These are phyloP conservation scores for Trichoderma virens DNA, from an alignment of 495 filamentous ascomycete genomes.

Conservation along the genomic window DNA sequence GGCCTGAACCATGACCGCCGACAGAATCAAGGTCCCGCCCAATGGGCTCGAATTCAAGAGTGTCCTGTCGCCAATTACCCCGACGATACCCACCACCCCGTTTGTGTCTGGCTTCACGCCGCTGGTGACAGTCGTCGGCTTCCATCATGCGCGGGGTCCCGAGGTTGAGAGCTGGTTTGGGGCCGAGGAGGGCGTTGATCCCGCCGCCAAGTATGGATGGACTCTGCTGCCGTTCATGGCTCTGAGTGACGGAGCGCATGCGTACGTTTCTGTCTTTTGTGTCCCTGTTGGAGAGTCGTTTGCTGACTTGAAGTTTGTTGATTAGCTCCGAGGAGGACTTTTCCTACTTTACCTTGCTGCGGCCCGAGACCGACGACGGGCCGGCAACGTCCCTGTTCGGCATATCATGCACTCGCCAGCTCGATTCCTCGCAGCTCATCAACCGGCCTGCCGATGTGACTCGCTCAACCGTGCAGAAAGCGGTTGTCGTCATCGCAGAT, in stretches of 20 bases:
- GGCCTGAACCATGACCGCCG: conserved; percentile 7
- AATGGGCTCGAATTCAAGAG: conserved; percentile 5
- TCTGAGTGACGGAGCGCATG: conserved; percentile 90
- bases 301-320: not conserved
- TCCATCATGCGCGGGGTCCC: conserved; percentile 93
- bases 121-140: conserved; percentile 86
- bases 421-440: conserved; percentile 70
- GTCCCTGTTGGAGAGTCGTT: not conserved
- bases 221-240: conserved; percentile 92
- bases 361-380: conserved; percentile 46
- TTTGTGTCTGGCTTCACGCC: conserved; percentile 39
- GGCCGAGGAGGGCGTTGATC: conserved; percentile 66
- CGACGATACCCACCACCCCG: conserved; percentile 19
- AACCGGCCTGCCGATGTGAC: conserved; percentile 83
- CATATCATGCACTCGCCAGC: conserved; percentile 88
- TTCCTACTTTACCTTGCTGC: conserved; percentile 92
- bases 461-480: conserved; percentile 92
- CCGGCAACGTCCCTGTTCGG: conserved; percentile 87
- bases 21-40: conserved; percentile 1
- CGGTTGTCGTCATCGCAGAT: conserved; percentile 93
- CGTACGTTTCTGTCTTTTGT: conserved; percentile 47
- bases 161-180: conserved; percentile 92
- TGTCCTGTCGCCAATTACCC: not conserved
- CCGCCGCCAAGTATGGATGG: conserved; percentile 86
- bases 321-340: conserved; percentile 76